A percentile compares a stretch with the other conserved stretches of the same genome.
Evolutionary conservation across 371 early-diverging fungal genomes (phyloP).

Genomic region (Mortierella sp.): DNA sequence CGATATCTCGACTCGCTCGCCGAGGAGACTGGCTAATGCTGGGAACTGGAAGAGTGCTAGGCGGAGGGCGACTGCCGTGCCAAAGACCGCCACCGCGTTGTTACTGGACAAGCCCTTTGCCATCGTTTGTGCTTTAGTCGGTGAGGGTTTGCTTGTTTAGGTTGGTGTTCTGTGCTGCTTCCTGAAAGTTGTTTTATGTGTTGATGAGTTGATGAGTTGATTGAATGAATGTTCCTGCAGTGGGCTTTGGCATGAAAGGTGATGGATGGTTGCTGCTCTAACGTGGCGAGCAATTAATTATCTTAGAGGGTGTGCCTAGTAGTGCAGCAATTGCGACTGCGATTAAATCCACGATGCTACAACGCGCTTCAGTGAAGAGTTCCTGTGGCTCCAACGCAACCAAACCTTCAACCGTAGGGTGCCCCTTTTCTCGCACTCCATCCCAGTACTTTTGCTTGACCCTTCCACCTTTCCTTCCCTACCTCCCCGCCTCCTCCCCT

Average conservation of each 20-base stretch:
- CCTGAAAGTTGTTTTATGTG: not conserved
- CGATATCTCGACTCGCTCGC: slow-evolving; percentile 78
- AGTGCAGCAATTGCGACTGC: not conserved
- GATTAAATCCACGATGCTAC: slow-evolving; percentile 4
- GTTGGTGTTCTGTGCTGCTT: not conserved
- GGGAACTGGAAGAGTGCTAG: slow-evolving; percentile 66
- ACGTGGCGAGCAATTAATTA: not conserved
- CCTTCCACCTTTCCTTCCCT: not conserved
- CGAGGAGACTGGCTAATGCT: slow-evolving; percentile 60
- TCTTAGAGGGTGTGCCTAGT: not conserved
- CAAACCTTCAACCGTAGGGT: not conserved
- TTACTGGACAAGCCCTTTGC: not conserved
- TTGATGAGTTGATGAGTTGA: not conserved
- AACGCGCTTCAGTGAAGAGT: not conserved
- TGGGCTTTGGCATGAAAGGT: not conserved
- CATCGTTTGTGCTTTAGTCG: not conserved
- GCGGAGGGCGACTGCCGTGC: slow-evolving; percentile 58
- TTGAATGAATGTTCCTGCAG: not conserved
- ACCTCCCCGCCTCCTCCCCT: slow-evolving; percentile 3
- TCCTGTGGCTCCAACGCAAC: not conserved
- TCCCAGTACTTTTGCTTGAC: not conserved
- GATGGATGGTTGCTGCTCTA: not conserved
- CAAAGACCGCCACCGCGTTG: slow-evolving; percentile 29
- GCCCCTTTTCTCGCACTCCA: not conserved
- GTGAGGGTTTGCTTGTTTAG: not conserved